Percentiles rank a stretch among this genome's conserved stretches.
These are phyloP conservation scores for Patellaria atrata DNA, from an alignment of 495 filamentous ascomycete species.

Conservation along the genomic window DNA sequence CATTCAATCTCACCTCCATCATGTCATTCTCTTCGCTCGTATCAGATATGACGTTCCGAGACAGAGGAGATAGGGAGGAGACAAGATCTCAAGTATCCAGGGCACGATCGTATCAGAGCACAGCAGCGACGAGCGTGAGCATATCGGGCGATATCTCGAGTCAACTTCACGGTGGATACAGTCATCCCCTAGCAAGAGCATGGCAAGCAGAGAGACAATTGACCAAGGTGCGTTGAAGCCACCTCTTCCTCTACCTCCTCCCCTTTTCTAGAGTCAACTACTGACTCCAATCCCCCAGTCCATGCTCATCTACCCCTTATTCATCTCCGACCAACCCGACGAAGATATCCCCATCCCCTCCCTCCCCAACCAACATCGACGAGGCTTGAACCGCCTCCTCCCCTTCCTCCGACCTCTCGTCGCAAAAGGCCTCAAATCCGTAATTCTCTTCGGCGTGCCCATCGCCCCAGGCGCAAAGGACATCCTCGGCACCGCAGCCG, in stretches of 20 bases:
- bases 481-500: conserved; percentile 80
- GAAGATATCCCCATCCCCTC: conserved; percentile 85
- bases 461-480: conserved; percentile 69
- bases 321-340: conserved; percentile 85
- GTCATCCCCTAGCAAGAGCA: conserved; percentile 73
- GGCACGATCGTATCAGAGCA: conserved; percentile 69
- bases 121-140: conserved; percentile 84
- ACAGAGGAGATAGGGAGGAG: conserved; percentile 41
- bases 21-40: conserved; percentile 93
- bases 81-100: conserved; percentile 57
- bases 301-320: conserved; percentile 95
- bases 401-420: conserved; percentile 77
- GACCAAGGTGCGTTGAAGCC: conserved; percentile 56
- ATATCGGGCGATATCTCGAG: conserved; percentile 85
- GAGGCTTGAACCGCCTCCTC: conserved; percentile 72
- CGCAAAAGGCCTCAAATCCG: conserved; percentile 72
- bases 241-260: neutral
- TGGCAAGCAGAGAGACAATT: conserved; percentile 97
- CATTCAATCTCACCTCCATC: no score
- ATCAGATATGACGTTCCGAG: conserved; percentile 65
- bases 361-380: conserved; percentile 73
- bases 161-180: conserved; percentile 89
- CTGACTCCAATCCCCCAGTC: conserved; percentile 44
- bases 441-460: conserved; percentile 93
- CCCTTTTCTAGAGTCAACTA: neutral